Evolutionary conservation across 495 filamentous ascomycete species (phyloP).

Genomic region (Podospora pseudoanserina): DNA sequence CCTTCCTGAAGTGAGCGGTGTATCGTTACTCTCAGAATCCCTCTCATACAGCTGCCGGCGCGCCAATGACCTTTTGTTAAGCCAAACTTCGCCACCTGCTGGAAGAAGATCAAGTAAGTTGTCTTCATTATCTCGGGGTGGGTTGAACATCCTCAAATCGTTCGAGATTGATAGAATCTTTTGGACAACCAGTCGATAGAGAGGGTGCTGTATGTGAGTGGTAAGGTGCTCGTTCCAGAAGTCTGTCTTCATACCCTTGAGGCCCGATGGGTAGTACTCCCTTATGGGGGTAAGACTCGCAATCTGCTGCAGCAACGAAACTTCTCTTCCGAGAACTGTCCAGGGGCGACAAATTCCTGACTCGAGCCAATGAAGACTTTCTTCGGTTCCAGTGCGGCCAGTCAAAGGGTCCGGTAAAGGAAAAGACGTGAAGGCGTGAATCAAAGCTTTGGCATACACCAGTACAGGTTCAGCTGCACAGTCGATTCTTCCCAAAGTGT

Average conservation of each 20-base stretch:
- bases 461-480: conserved; percentile 45
- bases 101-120: neutral
- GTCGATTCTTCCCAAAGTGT: conserved; percentile 43
- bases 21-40: neutral
- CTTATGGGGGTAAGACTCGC: conserved; percentile 48
- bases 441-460: conserved; percentile 50
- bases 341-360: conserved; percentile 49
- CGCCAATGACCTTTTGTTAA: conserved; percentile 32
- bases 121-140: neutral
- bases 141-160: conserved; percentile 33
- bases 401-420: conserved; percentile 57
- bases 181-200: conserved; percentile 38
- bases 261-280: conserved; percentile 53
- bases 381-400: conserved; percentile 56
- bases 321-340: conserved; percentile 26
- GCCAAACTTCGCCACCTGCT: neutral
- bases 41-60: conserved; percentile 42
- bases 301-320: conserved; percentile 35
- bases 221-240: conserved; percentile 46
- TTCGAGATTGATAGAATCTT: conserved; percentile 42
- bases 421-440: conserved; percentile 59
- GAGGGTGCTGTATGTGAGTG: conserved; percentile 53
- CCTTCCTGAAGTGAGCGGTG: neutral
- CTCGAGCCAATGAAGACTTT: conserved; percentile 49
- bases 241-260: conserved; percentile 49